These are phyloP conservation scores for Prunus armeniaca DNA, from an alignment of 306 rosid genomes.

Conservation along the genomic window DNA sequence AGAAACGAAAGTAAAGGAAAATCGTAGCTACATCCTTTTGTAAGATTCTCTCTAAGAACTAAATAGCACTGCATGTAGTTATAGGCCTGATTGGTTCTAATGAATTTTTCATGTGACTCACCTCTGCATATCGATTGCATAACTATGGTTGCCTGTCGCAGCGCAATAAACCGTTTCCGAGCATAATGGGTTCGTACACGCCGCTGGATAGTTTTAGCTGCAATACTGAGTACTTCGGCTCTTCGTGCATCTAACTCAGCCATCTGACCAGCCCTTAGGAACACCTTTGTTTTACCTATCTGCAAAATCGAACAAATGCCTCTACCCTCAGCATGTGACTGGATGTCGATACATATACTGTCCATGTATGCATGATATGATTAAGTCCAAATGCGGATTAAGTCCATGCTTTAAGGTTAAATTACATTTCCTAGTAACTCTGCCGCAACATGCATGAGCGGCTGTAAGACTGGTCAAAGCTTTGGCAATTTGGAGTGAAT, in stretches of 20 bases:
- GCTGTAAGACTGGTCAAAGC: neutral
- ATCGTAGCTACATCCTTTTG: neutral
- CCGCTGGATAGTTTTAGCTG: constrained; percentile 85
- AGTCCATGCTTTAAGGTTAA: neutral
- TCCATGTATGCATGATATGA: constrained; percentile 4
- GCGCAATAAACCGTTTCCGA: constrained; percentile 67
- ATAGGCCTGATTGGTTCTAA: constrained; percentile 23
- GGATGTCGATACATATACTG: neutral
- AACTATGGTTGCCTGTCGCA: constrained; percentile 57
- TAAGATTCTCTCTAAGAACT: neutral
- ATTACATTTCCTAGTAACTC: neutral
- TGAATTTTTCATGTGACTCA: constrained; percentile 36
- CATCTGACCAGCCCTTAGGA: constrained; percentile 99
- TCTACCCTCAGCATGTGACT: constrained; percentile 18
- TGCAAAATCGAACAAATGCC: constrained; percentile 38
- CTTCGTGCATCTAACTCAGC: constrained; percentile 94
- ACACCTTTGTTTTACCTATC: constrained; percentile 94
- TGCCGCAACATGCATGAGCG: constrained; percentile 1
- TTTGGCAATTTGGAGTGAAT: neutral
- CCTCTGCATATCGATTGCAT: constrained; percentile 90
- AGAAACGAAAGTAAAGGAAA: neutral
- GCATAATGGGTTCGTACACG: constrained; percentile 82
- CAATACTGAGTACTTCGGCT: constrained; percentile 73
- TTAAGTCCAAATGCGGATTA: neutral
- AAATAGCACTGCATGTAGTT: constrained; percentile 8